Conservation (phyloP, 176 grass and related monocot species). For the Canna indica region DNA sequence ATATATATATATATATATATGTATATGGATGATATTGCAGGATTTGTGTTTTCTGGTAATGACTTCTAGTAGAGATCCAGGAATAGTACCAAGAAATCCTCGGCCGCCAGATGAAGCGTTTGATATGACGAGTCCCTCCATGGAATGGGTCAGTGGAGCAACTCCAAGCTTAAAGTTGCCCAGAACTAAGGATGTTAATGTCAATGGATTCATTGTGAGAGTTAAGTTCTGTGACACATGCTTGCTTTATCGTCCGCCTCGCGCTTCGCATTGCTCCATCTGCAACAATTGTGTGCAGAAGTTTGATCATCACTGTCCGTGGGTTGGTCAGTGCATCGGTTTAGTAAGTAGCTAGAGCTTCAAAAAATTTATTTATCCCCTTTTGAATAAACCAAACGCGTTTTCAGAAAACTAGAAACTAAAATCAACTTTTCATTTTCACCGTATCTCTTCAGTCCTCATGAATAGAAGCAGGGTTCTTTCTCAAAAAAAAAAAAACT, state of each 20-base stretch:
- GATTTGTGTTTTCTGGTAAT: slow-evolving; percentile 51
- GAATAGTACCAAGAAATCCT: slow-evolving; percentile 74
- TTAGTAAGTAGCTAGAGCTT: slow-evolving; percentile 34
- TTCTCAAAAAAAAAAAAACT: too few relatives aligned
- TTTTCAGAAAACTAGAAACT: too few relatives aligned
- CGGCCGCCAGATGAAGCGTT: slow-evolving; percentile 25
- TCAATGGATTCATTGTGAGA: slow-evolving; percentile 51
- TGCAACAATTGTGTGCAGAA: slow-evolving; percentile 88
- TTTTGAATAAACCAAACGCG: neutral
- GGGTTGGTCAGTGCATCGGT: slow-evolving; percentile 95
- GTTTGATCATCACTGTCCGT: slow-evolving; percentile 98
- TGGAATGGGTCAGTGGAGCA: slow-evolving; percentile 58
- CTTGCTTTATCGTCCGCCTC: slow-evolving; percentile 65
- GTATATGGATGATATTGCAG: slow-evolving; percentile 21
- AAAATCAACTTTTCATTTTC: too few relatives aligned
- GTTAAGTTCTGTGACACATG: slow-evolving; percentile 95
- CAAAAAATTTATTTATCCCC: too few relatives aligned
- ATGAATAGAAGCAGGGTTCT: too few relatives aligned
- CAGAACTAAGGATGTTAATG: slow-evolving; percentile 47
- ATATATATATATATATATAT: neutral
- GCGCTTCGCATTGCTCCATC: slow-evolving; percentile 72
- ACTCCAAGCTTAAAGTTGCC: slow-evolving; percentile 59
- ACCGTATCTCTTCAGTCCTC: too few relatives aligned
- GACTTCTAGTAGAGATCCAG: slow-evolving; percentile 83
- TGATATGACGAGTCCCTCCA: slow-evolving; percentile 29